Conservation (phyloP, 192 early-diverging fungal species). For the Coemansia sp. region DNA sequence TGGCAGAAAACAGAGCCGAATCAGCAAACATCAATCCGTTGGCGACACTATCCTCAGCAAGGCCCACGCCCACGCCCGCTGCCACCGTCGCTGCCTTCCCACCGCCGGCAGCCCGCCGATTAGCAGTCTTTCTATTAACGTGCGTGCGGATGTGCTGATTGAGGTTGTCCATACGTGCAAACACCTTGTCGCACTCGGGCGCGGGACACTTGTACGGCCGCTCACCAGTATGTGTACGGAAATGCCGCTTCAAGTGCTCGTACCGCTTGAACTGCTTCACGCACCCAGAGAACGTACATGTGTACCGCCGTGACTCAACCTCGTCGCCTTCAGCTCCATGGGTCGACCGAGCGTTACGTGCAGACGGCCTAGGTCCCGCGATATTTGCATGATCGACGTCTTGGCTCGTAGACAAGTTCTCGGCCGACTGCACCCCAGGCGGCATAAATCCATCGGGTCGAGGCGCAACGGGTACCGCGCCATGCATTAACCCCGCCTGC, state of each 20-base stretch:
- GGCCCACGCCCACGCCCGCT: neutral
- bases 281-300: constrained; percentile 59
- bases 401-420: neutral
- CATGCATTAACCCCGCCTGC: neutral
- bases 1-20: constrained; percentile 6
- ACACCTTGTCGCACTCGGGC: constrained; percentile 70
- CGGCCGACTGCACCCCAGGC: neutral
- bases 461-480: neutral
- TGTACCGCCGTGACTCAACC: constrained; percentile 34
- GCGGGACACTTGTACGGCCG: constrained; percentile 71
- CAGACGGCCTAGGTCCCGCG: neutral
- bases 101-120: constrained; percentile 9
- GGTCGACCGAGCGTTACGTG: neutral
- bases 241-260: constrained; percentile 78
- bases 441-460: neutral
- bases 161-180: constrained; percentile 78
- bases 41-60: neutral
- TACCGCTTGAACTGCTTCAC: constrained; percentile 72
- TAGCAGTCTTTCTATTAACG: constrained; percentile 47
- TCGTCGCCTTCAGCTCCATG: constrained; percentile 11
- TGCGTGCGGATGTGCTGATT: constrained; percentile 68
- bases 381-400: neutral
- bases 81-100: neutral
- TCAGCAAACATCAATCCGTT: neutral
- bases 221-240: constrained; percentile 79